Conservation (phyloP, 2,329 filamentous ascomycete species). For the Pseudogymnoascus destructans region DNA sequence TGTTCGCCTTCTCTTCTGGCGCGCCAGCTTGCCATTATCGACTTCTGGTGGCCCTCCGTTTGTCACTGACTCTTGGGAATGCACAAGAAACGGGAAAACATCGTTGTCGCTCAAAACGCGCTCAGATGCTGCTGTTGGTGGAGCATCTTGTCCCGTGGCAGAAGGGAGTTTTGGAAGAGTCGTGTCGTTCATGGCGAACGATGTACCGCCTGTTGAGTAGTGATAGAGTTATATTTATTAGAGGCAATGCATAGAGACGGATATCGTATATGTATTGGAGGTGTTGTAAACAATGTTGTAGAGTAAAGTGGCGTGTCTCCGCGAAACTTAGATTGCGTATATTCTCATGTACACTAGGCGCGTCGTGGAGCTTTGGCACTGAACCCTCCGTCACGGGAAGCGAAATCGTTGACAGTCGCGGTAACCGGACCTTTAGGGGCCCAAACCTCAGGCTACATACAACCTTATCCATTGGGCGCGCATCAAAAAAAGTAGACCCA, state of each 20-base stretch:
- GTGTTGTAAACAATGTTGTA: conserved; percentile 4
- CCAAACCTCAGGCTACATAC: conserved; percentile 9
- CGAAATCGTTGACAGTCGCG: conserved; percentile 7
- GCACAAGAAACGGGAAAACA: conserved; percentile 16
- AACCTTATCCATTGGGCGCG: conserved; percentile 4
- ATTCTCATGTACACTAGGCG: conserved; percentile 7
- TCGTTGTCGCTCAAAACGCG: conserved; percentile 17
- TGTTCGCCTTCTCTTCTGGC: conserved; percentile 45
- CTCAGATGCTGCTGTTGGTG: conserved; percentile 13
- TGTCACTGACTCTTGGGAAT: conserved; percentile 13
- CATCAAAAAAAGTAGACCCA: background rate
- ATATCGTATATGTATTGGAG: conserved; percentile 2
- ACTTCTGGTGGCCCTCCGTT: conserved; percentile 19
- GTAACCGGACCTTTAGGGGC: conserved; percentile 7
- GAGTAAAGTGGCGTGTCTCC: background rate
- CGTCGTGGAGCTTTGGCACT: conserved; percentile 5
- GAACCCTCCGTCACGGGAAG: conserved; percentile 6
- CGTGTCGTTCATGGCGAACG: conserved; percentile 24
- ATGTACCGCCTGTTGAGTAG: background rate
- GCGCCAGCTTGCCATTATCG: conserved; percentile 26
- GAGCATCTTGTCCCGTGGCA: conserved; percentile 14
- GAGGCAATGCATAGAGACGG: conserved; percentile 4
- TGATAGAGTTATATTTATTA: conserved; percentile 4
- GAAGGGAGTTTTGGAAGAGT: conserved; percentile 22
- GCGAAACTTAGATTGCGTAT: conserved; percentile 3